Evolutionary conservation across 2,329 filamentous ascomycete genomes (phyloP).

Genomic region (Corniculantispora saksenae): DNA sequence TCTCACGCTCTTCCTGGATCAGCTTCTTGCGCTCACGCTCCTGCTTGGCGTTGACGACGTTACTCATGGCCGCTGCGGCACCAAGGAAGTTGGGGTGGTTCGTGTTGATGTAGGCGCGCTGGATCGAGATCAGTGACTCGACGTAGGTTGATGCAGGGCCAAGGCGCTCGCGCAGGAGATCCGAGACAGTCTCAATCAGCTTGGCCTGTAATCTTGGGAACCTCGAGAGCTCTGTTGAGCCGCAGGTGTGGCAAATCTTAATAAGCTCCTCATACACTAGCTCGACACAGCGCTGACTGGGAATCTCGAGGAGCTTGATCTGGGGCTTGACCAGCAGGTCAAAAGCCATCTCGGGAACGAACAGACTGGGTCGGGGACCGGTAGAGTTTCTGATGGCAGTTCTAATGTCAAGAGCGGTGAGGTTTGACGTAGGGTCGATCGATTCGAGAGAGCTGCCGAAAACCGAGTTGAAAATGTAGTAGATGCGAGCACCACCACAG

Average conservation of each 20-base stretch:
- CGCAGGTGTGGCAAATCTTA: constrained; percentile 98
- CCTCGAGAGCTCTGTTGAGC: constrained; percentile 86
- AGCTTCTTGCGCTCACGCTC: constrained; percentile 84
- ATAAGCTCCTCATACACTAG: constrained; percentile 98
- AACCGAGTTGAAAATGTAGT: constrained; percentile 99
- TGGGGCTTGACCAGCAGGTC: constrained; percentile 97
- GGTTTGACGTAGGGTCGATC: constrained; percentile 93
- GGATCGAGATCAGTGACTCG: constrained; percentile 94
- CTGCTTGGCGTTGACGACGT: constrained; percentile 91
- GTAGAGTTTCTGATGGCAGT: constrained; percentile 98
- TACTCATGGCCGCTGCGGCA: constrained; percentile 94
- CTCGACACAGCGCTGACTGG: constrained; percentile 94
- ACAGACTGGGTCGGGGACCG: constrained; percentile 89
- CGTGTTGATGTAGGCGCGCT: constrained; percentile 98
- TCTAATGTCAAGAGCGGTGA: constrained; percentile 91
- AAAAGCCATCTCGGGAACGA: constrained; percentile 96
- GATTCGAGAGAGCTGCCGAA: constrained; percentile 96
- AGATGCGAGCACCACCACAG: constrained; percentile 90
- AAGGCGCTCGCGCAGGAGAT: constrained; percentile 86
- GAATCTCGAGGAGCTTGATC: constrained; percentile 93
- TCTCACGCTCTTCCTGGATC: constrained; percentile 81
- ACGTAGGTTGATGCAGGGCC: constrained; percentile 90
- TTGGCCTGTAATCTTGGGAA: constrained; percentile 94
- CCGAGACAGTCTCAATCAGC: constrained; percentile 96
- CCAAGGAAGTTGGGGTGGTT: constrained; percentile 99